Base-by-base conservation (phyloP, 306 rosid genomes). In the Mucuna pruriens region DNA sequence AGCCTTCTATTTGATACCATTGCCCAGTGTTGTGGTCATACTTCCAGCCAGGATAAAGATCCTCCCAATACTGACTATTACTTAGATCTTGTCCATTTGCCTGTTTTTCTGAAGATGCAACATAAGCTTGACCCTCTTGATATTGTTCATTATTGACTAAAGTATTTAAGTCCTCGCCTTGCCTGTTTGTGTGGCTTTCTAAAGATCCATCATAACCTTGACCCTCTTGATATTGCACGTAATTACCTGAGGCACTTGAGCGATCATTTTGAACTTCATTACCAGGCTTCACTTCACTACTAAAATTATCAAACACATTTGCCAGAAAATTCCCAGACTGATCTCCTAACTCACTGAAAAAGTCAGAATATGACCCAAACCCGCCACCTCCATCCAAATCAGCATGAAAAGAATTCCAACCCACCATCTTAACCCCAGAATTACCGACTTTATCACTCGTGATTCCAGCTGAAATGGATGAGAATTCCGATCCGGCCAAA, bases 21-120 rank as follows among this genome's bases (percentile, higher is more conserved):
- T 94, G 91, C 78, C 92, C 91, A 4, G 89, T 84, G 85, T 64
- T 68, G 13, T 75, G 9, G 66, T 94, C 97, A 64, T 75, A 89
- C 85, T 80, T 94, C 97, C 97, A 94, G 52, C 98, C 97, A 34
- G 97, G 98, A 89, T 90, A 94, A 33, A 80, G 85, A 84, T 82
- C 80, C 78, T 94, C 97, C 98, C 96, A 92, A 48, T 82, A 73
- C 85, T 91, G 91, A 46, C 86, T 80, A 74, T 83, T 86, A 77
- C 63, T 90, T 23, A 74, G 81, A 87, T 92, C 97, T 78, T 88
- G 90, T 71, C 36, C 91, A 63, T 62, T 86, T 33, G 83, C 31
- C 17, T 60, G 70, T 25, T 83, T 78, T 73, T 81, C 92, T 6
- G 69, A 51, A 26, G 83, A 78, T 70, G 83, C 89, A 38, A 55